A percentile compares a stretch with the other conserved stretches of the same genome.
These are phyloP conservation scores for Baorangia bicolor DNA, from an alignment of 768 basidiomycete genomes.

Conservation along the genomic window DNA sequence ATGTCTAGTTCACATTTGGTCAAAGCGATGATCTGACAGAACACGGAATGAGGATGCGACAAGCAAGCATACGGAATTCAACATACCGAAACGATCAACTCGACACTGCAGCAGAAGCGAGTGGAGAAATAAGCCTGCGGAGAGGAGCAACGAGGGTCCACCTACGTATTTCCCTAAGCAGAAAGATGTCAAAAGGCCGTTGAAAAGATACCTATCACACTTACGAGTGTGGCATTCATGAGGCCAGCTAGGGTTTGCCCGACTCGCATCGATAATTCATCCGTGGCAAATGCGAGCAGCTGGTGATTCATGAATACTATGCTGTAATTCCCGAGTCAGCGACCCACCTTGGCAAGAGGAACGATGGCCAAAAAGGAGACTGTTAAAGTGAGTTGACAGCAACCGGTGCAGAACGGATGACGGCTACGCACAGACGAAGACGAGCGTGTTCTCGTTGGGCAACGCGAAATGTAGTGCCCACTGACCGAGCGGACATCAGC, in stretches of 20 bases:
- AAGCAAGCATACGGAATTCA: not conserved
- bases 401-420: not conserved
- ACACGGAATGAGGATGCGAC: not conserved
- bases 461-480: slow-evolving; percentile 71
- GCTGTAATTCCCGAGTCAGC: not conserved
- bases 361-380: slow-evolving; percentile 82
- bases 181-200: not conserved
- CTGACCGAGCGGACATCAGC: slow-evolving; percentile 35
- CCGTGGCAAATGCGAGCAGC: slow-evolving; percentile 83
- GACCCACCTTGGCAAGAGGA: slow-evolving; percentile 71
- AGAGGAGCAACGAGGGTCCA: not conserved
- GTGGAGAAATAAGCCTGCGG: not conserved
- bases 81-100: slow-evolving; percentile 67
- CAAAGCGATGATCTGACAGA: slow-evolving; percentile 67
- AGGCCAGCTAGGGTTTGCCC: slow-evolving; percentile 84
- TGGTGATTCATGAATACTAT: slow-evolving; percentile 25
- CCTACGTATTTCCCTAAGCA: slow-evolving; percentile 33
- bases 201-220: slow-evolving; percentile 15
- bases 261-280: slow-evolving; percentile 77
- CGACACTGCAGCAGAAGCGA: slow-evolving; percentile 36
- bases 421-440: slow-evolving; percentile 68
- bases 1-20: slow-evolving; percentile 78
- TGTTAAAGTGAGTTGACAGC: slow-evolving; percentile 25
- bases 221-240: slow-evolving; percentile 79
- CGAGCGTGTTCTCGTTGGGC: slow-evolving; percentile 51